phyloP scores from a whole-genome alignment of 495 filamentous ascomycete species.

The Glutinoglossum americanum region DNA sequence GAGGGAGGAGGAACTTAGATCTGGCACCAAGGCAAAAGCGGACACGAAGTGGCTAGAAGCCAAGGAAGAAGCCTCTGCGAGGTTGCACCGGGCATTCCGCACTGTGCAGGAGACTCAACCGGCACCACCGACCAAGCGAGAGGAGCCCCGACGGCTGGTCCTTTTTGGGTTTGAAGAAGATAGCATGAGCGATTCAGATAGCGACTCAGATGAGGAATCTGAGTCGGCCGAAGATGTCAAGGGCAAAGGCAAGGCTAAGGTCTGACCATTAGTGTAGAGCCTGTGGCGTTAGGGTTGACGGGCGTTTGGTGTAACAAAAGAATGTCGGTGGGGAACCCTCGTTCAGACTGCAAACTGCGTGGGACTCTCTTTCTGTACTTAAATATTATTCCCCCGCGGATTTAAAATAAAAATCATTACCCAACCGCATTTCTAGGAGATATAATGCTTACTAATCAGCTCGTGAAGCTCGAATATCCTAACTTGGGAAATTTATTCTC shows the following conservation, averaged over 20 bases:
- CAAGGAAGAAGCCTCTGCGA: constrained; percentile 65
- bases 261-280: not conserved
- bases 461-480: too few relatives aligned
- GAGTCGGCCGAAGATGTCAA: constrained; percentile 5
- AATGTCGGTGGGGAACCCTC: too few relatives aligned
- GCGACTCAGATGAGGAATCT: not conserved
- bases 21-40: constrained; percentile 44
- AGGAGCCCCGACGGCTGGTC: constrained; percentile 19
- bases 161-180: constrained; percentile 84
- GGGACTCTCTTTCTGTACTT: too few relatives aligned
- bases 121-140: constrained; percentile 11
- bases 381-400: too few relatives aligned
- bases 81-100: constrained; percentile 64
- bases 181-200: constrained; percentile 47
- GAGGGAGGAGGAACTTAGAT: constrained; percentile 55
- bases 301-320: not conserved
- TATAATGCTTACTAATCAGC: not conserved
- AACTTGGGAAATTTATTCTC: too few relatives aligned
- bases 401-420: too few relatives aligned
- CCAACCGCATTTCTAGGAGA: too few relatives aligned
- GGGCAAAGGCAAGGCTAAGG: constrained; percentile 11
- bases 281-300: not conserved
- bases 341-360: too few relatives aligned
- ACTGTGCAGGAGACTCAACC: constrained; percentile 20
- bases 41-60: constrained; percentile 88